Base-by-base conservation (phyloP, 768 basidiomycete species). In the Auricularia heimuer region DNA sequence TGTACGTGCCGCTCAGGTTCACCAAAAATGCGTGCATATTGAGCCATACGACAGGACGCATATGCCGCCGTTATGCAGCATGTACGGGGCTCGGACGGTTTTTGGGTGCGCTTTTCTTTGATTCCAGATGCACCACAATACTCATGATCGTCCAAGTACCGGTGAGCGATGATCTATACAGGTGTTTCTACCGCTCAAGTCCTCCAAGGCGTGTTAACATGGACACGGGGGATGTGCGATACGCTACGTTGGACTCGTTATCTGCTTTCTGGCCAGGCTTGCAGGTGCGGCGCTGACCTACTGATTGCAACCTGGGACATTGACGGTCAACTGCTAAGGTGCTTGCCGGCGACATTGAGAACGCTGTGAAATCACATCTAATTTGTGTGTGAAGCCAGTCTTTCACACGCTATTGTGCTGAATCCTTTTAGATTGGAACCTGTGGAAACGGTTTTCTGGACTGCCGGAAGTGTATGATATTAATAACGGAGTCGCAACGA, bases 191-290 rank as follows among this genome's bases (percentile, higher is more conserved):
- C 29, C 18, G 16, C 16, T 51, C 18, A 51, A 8, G 6, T 18
- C 18, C 47, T 4, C 97, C 95, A 98, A 88, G 91, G 56, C 85
- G 82, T 29, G 85, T 94, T n/a, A 85, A 92, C 65, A 90, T 94
- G 76, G 77, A 84, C 62, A 84, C 78, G 35, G 93, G 95, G 21
- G 87, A 91, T 66, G 78, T 85, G 4, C 80, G 86, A 6, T 91
- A 87, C 71, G 77, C 81, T 56, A 89, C 87, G n/a, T 79, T 96
- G n/a, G 97, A 99, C 73, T 97, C 94, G 2, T 77, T 99, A 16
- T 92, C 94, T 2, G 94, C 97, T 1, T 99, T 98, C 74, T 94
- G 95, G 86, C 93, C 96, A n/a, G 97, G 95, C 24, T 79, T 98
- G 16, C 96, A 97, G 75, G 76, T 75, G 3, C 70, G 77, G 29